Percentiles rank a stretch among this genome's conserved stretches.
These are phyloP conservation scores for Heritiera fomes DNA, from an alignment of 345 rosid species.

Conservation along the genomic window DNA sequence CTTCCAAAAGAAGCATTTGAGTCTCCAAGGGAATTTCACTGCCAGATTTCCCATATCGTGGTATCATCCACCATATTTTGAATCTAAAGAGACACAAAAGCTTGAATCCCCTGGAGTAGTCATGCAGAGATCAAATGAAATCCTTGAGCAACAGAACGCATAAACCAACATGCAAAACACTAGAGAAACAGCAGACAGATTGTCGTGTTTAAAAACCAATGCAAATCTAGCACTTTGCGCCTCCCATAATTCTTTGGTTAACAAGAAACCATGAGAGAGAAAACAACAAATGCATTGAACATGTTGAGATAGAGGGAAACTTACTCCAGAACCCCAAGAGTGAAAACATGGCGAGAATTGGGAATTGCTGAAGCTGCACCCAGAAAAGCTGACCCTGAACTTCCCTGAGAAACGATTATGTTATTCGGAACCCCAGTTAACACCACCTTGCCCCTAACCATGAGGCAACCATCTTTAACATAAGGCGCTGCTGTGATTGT, in stretches of 20 bases:
- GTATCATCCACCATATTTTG: conserved; percentile 81
- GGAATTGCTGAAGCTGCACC: conserved; percentile 46
- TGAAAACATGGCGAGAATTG: conserved; percentile 58
- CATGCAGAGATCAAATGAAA: not conserved
- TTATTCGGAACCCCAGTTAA: conserved; percentile 37
- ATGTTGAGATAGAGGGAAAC: conserved; percentile 11
- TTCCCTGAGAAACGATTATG: conserved; percentile 40
- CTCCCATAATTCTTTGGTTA: not conserved
- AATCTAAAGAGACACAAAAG: conserved; percentile 53
- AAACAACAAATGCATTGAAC: not conserved
- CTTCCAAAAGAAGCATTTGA: conserved; percentile 60
- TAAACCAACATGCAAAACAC: not conserved
- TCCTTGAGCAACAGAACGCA: not conserved
- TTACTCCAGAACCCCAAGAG: conserved; percentile 61
- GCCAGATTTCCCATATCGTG: conserved; percentile 48
- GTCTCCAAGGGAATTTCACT: conserved; percentile 58
- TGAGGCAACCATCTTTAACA: conserved; percentile 43
- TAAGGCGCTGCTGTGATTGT: conserved; percentile 32
- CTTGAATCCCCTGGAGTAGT: conserved; percentile 41
- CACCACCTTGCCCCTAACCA: conserved; percentile 45
- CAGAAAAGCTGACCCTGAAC: conserved; percentile 42
- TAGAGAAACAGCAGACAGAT: too few species aligned
- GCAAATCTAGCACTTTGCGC: too few species aligned
- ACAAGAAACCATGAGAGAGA: not conserved
- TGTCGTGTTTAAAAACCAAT: too few species aligned